Evolutionary conservation across 2,329 filamentous ascomycete genomes (phyloP).

Genomic region (Whalleya microplaca): DNA sequence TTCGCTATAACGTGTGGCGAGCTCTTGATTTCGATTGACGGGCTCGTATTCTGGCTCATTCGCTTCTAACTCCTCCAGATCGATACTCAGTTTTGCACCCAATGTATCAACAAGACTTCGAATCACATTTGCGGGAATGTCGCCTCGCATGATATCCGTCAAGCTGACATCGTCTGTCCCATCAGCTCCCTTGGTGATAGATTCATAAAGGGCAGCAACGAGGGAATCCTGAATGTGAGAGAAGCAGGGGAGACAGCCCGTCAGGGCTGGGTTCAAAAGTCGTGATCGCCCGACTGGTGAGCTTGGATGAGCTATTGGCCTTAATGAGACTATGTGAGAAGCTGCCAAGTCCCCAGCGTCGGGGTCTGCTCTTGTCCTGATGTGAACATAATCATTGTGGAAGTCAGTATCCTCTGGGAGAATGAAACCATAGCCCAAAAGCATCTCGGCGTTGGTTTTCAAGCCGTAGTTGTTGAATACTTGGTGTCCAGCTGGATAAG

Average conservation of each 20-base stretch:
- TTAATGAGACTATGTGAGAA: slow-evolving; percentile 53
- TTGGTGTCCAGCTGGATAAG: slow-evolving; percentile 56
- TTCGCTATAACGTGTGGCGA: slow-evolving; percentile 53
- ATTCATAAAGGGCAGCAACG: slow-evolving; percentile 53
- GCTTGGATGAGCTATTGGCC: slow-evolving; percentile 50
- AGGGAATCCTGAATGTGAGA: slow-evolving; percentile 57
- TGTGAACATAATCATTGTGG: slow-evolving; percentile 64
- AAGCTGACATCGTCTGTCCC: slow-evolving; percentile 30
- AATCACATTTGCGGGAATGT: slow-evolving; percentile 46
- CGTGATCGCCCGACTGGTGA: slow-evolving; percentile 51
- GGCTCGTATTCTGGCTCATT: slow-evolving; percentile 44
- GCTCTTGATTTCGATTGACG: slow-evolving; percentile 48
- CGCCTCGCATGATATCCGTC: slow-evolving; percentile 48
- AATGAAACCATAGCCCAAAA: slow-evolving; percentile 67
- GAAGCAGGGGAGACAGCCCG: slow-evolving; percentile 46
- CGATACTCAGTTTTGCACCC: slow-evolving; percentile 43
- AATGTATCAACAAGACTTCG: slow-evolving; percentile 40
- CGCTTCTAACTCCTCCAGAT: slow-evolving; percentile 51
- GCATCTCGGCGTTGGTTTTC: slow-evolving; percentile 74
- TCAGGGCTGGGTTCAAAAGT: slow-evolving; percentile 39
- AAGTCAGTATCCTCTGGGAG: slow-evolving; percentile 50
- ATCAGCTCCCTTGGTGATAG: slow-evolving; percentile 29
- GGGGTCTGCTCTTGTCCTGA: slow-evolving; percentile 49
- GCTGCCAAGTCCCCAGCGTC: slow-evolving; percentile 33
- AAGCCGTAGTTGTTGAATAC: slow-evolving; percentile 66